Evolutionary conservation across 768 basidiomycete genomes (phyloP), one percentile per base, ranked within the genome.

Genomic region (Lactifluus subvellereus): DNA sequence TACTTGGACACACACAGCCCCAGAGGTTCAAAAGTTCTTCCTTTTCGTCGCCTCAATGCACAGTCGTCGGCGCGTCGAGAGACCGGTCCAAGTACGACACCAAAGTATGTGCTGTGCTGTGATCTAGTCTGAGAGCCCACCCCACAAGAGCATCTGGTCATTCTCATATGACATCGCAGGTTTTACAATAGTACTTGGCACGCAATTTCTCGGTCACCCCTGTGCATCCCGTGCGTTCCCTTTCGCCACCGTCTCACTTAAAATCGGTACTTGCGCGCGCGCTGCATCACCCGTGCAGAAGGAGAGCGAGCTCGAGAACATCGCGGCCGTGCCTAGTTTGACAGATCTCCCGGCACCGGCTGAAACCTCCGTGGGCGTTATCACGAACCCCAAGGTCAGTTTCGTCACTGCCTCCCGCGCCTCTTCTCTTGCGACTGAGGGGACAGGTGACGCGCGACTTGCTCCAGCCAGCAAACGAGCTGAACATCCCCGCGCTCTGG

Each of bases 31-130:
- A 67, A 74, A 71, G 50, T 68, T 71, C 45, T 93, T 93, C 74
- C 71, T 92, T 92, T 47, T 76, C 81, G 7, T 81, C 84, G 13
- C 77, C 86, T 6, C 71, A 76, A 64, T 94, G 80, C 60, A 91
- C 90, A 37, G 91, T 94, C 32, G 83, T 91, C 14, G 91, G 92
- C 27, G 90, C 90, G 5, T 92, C 88, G 48, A 91, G 85, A 66
- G 87, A 93, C 73, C 79, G 82, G 69, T 77, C 77, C 60, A 94
- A 93, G 76, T 89, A 78, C 71, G 91, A 91, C 35, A 90, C 88
- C 59, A 89, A 84, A 79, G 91, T 79, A 47, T 37, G 72, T 27
- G 27, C 27, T 27, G 27, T 27, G 27, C 2, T 32, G 30, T 4
- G 52, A 22, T 27, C 18, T 40, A 43, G 55, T 13, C 6, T 2